These are phyloP conservation scores for Glaciozyma antarctica DNA, from an alignment of 768 basidiomycete genomes.

Conservation along the genomic window DNA sequence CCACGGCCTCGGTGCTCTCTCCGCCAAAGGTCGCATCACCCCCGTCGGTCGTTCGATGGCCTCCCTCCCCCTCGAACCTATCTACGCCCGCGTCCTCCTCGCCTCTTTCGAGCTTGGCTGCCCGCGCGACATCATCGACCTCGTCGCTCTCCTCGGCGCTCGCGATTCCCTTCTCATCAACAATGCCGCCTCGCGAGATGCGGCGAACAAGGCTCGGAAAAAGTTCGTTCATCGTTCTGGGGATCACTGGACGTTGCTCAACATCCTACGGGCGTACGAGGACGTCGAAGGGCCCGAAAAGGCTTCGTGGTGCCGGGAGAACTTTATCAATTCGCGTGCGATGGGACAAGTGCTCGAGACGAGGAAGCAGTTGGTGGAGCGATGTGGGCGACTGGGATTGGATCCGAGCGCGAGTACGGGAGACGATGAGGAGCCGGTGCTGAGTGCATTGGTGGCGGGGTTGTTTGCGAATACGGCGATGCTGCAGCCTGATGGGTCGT, in stretches of 20 bases:
- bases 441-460: constrained; percentile 65
- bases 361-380: constrained; percentile 61
- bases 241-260: constrained; percentile 83
- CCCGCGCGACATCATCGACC: constrained; percentile 67
- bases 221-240: constrained; percentile 77
- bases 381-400: constrained; percentile 53
- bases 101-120: constrained; percentile 66
- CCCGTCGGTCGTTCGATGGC: constrained; percentile 73
- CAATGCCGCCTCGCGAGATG: constrained; percentile 50
- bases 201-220: constrained; percentile 53
- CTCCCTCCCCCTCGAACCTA: constrained; percentile 82
- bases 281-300: constrained; percentile 42
- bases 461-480: constrained; percentile 74
- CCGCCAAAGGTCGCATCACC: constrained; percentile 58
- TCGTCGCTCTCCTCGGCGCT: constrained; percentile 70
- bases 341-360: constrained; percentile 70
- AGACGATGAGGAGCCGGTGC: constrained; percentile 57
- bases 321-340: constrained; percentile 73
- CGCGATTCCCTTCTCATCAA: constrained; percentile 41
- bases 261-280: constrained; percentile 70
- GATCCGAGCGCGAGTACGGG: constrained; percentile 48
- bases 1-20: constrained; percentile 69
- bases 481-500: constrained; percentile 72
- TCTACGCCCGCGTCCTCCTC: constrained; percentile 65
- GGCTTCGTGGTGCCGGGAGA: constrained; percentile 68